Percentiles rank a stretch among this genome's conserved stretches.
phyloP scores from a whole-genome alignment of 2,329 filamentous ascomycete species.

The Dryadomyces quercivorus region DNA sequence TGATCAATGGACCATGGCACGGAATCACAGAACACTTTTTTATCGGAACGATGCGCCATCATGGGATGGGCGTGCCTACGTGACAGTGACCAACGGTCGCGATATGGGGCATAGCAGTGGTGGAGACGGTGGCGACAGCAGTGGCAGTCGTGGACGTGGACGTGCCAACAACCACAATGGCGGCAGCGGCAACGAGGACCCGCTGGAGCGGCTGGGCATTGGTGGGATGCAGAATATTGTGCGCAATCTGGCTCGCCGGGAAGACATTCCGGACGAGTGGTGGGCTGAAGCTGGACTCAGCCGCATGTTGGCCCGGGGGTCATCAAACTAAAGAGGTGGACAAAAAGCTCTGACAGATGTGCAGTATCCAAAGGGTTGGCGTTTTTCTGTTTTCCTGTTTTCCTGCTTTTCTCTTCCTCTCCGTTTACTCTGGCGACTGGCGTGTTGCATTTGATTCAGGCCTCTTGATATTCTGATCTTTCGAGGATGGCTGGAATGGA shows the following conservation, averaged over 20 bases:
- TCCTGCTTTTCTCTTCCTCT: background rate
- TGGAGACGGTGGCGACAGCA: background rate
- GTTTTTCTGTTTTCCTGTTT: background rate
- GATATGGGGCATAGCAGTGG: background rate
- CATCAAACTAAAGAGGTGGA: background rate
- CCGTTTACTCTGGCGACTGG: too few species aligned
- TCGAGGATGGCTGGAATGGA: too few species aligned
- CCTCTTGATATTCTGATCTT: too few species aligned
- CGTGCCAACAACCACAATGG: background rate
- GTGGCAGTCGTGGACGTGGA: background rate
- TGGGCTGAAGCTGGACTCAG: slow-evolving; percentile 62
- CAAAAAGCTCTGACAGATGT: background rate
- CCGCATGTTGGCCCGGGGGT: slow-evolving; percentile 26
- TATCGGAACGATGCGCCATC: background rate
- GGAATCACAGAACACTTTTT: background rate
- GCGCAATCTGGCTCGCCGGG: slow-evolving; percentile 52
- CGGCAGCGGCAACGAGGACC: background rate
- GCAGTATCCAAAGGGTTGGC: too few species aligned
- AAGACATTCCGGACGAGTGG: slow-evolving; percentile 73
- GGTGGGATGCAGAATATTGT: slow-evolving; percentile 62
- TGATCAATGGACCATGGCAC: slow-evolving; percentile 14
- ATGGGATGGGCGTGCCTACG: background rate
- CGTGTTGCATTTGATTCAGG: too few species aligned
- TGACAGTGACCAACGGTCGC: background rate
- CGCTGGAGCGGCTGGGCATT: slow-evolving; percentile 25